Base-by-base conservation (phyloP, 495 filamentous ascomycete genomes). In the Jackrogersella minutella region DNA sequence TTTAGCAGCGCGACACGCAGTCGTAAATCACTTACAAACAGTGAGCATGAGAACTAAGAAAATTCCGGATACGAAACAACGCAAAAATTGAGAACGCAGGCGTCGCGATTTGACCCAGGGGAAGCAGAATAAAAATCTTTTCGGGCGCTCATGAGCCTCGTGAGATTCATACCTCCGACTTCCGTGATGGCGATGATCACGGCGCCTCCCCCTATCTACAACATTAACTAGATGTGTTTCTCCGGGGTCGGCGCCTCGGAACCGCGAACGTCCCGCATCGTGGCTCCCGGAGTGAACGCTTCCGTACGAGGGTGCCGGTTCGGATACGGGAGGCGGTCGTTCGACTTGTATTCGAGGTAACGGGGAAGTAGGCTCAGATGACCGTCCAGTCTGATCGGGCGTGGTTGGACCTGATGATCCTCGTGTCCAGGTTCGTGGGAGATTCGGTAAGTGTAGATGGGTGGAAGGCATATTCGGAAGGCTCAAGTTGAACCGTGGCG, bases 11-110 rank as follows among this genome's bases (percentile, higher is more conserved):
- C 6, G 41, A 30, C 16, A 16, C 2, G 49, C 24, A 43, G 5
- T 17, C 0, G 7, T 13, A 19, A 24, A 33, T 9, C 26, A 80
- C 85, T 72, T 78, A 90, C 88, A 91, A 17, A 87, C 77, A 47
- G 84, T 75, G 28, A 91, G 74, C 41, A 85, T 77, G 22, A 86
- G 43, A 6, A 80, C 73, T 21, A 90, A 69, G 53, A 89, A 81
- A 21, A 81, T 44, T 5, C 82, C 82, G 13, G 85, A 85, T 4
- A 87, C 80, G 57, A 87, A 79, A 70, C 82, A 84, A 11, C 82
- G 80, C 63, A 90, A 74, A 17, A 90, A 79, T 57, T 87, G 88
- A 50, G 77, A 73, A 50, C 83, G 77, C 26, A 85, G 77, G 34
- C 77, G 77, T n/a, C 77, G 71, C 56, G 85, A 83, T 68, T 79